Conservation (phyloP, 768 basidiomycete genomes). For the Gelatoporia subvermispora region DNA sequence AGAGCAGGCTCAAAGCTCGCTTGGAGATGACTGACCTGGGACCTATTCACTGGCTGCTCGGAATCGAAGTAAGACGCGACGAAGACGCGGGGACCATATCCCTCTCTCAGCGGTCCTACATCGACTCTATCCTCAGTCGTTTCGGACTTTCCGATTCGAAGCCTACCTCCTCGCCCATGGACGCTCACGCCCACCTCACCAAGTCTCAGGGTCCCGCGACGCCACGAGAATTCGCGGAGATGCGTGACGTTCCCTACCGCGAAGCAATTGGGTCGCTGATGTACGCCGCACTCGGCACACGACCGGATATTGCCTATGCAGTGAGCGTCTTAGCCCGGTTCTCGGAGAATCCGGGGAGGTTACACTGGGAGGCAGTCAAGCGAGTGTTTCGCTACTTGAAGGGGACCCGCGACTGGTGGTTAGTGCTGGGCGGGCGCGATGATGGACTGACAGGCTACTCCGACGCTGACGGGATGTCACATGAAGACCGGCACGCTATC, state of each 20-base stretch:
- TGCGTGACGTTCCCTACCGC: conserved; percentile 13
- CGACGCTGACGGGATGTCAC: too few species aligned
- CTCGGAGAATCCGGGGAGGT: conserved; percentile 3
- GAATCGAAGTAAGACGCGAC: conserved; percentile 10
- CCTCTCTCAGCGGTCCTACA: conserved; percentile 18
- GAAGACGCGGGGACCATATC: conserved; percentile 4
- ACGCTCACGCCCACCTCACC: conserved; percentile 3
- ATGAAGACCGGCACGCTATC: conserved; percentile 6
- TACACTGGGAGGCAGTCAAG: conserved; percentile 19
- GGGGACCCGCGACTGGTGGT: conserved; percentile 14
- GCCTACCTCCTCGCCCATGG: conserved; percentile 15
- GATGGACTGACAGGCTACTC: conserved; percentile 5
- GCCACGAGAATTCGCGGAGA: background rate
- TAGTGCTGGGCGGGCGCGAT: conserved; percentile 11
- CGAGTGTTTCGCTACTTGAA: conserved; percentile 24
- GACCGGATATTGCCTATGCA: too few species aligned
- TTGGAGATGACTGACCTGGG: too few species aligned
- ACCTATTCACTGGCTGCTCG: background rate
- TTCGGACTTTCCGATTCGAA: conserved; percentile 21
- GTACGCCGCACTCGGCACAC: conserved; percentile 10
- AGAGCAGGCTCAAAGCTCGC: too few species aligned
- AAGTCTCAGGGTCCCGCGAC: conserved; percentile 2
- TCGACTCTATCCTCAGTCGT: conserved; percentile 12
- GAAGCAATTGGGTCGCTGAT: conserved; percentile 7
- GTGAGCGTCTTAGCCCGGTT: conserved; percentile 15